A percentile compares a stretch with the other conserved stretches of the same genome.
phyloP scores from a whole-genome alignment of 176 grass and related monocot genomes.

The Ananas comosus region DNA sequence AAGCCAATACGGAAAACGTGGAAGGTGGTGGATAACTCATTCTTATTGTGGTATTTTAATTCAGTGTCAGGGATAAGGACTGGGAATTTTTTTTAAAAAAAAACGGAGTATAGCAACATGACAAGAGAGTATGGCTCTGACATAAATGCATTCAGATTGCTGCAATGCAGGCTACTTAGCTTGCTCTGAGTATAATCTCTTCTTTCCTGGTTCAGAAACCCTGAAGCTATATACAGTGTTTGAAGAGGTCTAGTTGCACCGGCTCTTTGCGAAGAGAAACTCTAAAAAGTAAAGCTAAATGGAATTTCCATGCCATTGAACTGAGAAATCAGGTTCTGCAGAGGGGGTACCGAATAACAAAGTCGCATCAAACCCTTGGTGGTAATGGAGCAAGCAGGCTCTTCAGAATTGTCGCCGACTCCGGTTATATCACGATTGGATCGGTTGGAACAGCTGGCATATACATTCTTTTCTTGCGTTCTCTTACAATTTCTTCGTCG shows the following conservation, averaged over 20 bases:
- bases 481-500: neutral
- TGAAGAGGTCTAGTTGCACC: too few relatives aligned
- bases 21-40: neutral
- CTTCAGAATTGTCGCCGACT: conserved; percentile 3
- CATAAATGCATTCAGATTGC: neutral
- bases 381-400: conserved; percentile 21
- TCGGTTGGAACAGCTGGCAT: conserved; percentile 21
- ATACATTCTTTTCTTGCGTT: neutral
- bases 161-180: neutral
- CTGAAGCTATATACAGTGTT: neutral
- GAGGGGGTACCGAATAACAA: neutral
- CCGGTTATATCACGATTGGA: conserved; percentile 24
- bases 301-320: neutral
- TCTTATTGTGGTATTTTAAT: neutral
- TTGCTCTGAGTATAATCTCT: neutral
- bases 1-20: neutral
- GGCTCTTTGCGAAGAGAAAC: neutral
- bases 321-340: too few relatives aligned
- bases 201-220: neutral
- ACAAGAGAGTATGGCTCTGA: neutral
- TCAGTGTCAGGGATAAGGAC: neutral
- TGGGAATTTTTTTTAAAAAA: neutral
- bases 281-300: neutral
- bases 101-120: neutral
- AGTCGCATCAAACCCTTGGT: neutral